Percentiles rank a stretch among this genome's conserved stretches.
Conservation (phyloP, 495 filamentous ascomycete genomes). For the Lichenothelia convexa region DNA sequence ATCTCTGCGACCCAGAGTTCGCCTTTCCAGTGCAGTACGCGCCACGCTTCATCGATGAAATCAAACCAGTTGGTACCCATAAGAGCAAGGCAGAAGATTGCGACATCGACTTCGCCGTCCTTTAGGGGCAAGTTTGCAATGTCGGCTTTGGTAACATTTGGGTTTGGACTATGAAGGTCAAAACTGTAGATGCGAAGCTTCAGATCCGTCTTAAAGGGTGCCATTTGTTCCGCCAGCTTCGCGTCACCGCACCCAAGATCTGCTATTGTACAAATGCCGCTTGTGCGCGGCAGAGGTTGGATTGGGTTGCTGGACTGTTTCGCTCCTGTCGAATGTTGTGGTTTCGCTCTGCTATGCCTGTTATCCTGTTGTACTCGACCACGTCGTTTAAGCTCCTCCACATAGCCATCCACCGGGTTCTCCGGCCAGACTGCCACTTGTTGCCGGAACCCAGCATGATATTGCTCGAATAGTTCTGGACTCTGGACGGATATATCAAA, state of each 20-base stretch:
- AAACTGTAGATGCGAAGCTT: constrained; percentile 50
- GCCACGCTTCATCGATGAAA: constrained; percentile 88
- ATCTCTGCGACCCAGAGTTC: constrained; percentile 96
- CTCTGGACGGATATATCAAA: constrained; percentile 58
- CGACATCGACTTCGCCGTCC: constrained; percentile 59
- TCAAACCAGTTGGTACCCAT: constrained; percentile 98
- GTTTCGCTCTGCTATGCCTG: constrained; percentile 27
- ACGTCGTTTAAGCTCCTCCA: constrained; percentile 43
- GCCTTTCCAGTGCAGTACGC: constrained; percentile 74
- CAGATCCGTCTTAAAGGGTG: constrained; percentile 27
- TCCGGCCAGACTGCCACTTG: constrained; percentile 92
- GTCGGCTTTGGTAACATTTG: constrained; percentile 70
- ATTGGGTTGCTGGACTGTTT: constrained; percentile 5
- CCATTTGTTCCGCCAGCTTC: constrained; percentile 41
- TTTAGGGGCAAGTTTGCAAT: constrained; percentile 62
- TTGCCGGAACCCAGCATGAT: constrained; percentile 83
- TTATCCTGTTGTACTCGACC: constrained; percentile 39
- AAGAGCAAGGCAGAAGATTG: constrained; percentile 83
- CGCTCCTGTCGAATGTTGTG: constrained; percentile 5
- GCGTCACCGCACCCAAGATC: constrained; percentile 77
- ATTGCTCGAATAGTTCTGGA: constrained; percentile 83
- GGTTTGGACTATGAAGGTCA: constrained; percentile 30
- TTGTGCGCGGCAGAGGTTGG: constrained; percentile 9
- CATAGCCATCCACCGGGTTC: constrained; percentile 78
- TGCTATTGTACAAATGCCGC: constrained; percentile 54